Conservation (phyloP, 495 filamentous ascomycete genomes). For the Hypoxylon crocopeplum region DNA sequence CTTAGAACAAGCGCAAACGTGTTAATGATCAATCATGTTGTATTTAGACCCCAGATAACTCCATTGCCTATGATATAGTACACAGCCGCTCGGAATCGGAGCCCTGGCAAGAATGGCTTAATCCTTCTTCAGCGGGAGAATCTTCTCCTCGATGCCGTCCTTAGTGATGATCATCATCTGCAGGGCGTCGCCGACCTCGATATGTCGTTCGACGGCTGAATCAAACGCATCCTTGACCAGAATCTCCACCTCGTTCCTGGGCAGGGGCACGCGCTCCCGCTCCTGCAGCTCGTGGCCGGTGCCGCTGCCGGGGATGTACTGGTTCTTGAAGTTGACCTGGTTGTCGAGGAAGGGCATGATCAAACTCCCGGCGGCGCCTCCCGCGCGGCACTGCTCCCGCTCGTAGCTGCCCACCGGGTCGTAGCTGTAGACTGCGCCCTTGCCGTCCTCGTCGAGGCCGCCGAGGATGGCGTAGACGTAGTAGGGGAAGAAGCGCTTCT, state of each 20-base stretch:
- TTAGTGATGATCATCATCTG: constrained; percentile 93
- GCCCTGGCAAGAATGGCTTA: constrained; percentile 51
- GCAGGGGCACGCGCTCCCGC: constrained; percentile 68
- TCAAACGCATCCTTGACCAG: constrained; percentile 97
- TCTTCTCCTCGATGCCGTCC: constrained; percentile 86
- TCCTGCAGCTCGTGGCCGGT: constrained; percentile 80
- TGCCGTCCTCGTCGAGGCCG: constrained; percentile 93
- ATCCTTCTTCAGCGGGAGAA: constrained; percentile 87
- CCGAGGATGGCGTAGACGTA: constrained; percentile 93
- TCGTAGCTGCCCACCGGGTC: constrained; percentile 97
- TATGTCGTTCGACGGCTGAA: constrained; percentile 96
- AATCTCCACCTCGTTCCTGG: constrained; percentile 75
- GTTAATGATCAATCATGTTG: constrained; percentile 22
- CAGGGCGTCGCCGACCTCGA: constrained; percentile 95
- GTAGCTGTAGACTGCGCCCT: constrained; percentile 94
- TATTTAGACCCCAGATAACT: constrained; percentile 24
- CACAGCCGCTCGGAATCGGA: constrained; percentile 22
- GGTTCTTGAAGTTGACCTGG: constrained; percentile 99
- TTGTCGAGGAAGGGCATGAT: constrained; percentile 99
- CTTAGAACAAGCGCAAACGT: neutral
- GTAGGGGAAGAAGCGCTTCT: constrained; percentile 98
- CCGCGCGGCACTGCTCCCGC: constrained; percentile 92
- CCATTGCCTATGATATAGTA: constrained; percentile 37
- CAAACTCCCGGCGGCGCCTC: constrained; percentile 91
- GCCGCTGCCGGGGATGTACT: constrained; percentile 89